Evolutionary conservation across 768 basidiomycete genomes (phyloP), one percentile per base, ranked within the genome.

Genomic region (Arthromyces matolae): DNA sequence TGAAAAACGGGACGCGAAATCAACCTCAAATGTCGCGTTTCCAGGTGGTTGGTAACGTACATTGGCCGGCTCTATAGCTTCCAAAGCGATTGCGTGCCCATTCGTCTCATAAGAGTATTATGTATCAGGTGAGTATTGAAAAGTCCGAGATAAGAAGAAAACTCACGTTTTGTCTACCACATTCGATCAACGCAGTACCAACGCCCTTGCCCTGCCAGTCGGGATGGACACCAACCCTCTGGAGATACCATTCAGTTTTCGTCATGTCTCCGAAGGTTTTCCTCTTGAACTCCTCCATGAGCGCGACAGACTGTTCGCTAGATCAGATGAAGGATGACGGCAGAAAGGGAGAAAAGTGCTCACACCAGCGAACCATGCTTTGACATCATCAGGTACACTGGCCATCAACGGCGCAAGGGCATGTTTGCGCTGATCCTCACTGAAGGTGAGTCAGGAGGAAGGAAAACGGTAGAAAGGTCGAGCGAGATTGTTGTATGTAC

Each of bases 231-330:
- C 44, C 48, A n/a, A 36, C 23, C 7, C 43, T 29, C 16, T 47
- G 45, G 45, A 46, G 48, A 47, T 54, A 47, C 45, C 40, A 47
- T 22, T 50, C 47, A 28, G 49, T 50, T 6, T 43, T 45, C 0
- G 41, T 29, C 2, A 20, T 25, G 6, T 50, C 49, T 1, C 49
- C 45, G 22, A 50, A 50, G n/a, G 33, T 18, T 18, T 12, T 13
- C 22, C 50, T 50, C 44, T 50, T 45, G 20, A 50, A 47, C 24
- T 14, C 34, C 12, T 40, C 43, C 36, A 44, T 38, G 18, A 31
- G 33, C 6, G 42, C 46, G n/a, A 5, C 23, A 5, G 37, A 28
- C 44, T 31, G n/a, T n/a, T n/a, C n/a, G 8, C 29, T 8, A 31
- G 29, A 8, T 31, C 29, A 31, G 29, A 34, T 31, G 29, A 31